These are phyloP conservation scores for Sugiyamaella grinbergsii DNA, from an alignment of 1,139 yeast genomes.

Conservation along the genomic window DNA sequence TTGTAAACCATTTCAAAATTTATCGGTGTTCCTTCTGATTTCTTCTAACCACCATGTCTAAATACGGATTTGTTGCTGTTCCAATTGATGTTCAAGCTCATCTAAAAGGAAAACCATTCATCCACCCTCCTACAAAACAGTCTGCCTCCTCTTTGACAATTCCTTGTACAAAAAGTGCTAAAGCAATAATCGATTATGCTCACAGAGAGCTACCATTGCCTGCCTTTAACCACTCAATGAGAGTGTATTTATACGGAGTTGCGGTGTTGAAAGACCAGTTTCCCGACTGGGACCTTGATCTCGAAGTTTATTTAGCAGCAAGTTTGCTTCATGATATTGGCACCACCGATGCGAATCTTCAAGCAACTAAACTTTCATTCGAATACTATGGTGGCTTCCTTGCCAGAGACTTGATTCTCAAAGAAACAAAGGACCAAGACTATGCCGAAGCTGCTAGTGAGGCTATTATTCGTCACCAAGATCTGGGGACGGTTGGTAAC, in stretches of 20 bases:
- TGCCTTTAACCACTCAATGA: conserved; percentile 29
- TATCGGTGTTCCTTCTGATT: no score
- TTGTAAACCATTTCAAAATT: no score
- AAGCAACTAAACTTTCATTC: conserved; percentile 32
- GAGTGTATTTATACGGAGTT: conserved; percentile 28
- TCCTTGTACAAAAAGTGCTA: conserved; percentile 21
- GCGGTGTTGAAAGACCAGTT: conserved; percentile 30
- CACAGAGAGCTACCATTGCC: conserved; percentile 24
- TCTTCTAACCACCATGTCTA: conserved; percentile 19
- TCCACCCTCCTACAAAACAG: conserved; percentile 22
- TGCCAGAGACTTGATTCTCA: conserved; percentile 27
- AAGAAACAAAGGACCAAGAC: conserved; percentile 26
- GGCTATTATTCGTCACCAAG: conserved; percentile 33
- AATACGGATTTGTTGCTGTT: conserved; percentile 26
- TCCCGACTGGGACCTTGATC: conserved; percentile 29
- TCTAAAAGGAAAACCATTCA: conserved; percentile 20
- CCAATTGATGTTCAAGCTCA: conserved; percentile 23
- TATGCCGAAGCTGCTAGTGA: conserved; percentile 32
- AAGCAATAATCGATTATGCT: conserved; percentile 24
- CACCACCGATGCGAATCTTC: conserved; percentile 28
- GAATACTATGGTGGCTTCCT: conserved; percentile 32
- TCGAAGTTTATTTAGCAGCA: conserved; percentile 26
- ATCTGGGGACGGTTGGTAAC: conserved; percentile 28
- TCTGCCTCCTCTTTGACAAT: conserved; percentile 17
- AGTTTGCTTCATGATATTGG: conserved; percentile 31